Base-by-base conservation (phyloP, 2,329 filamentous ascomycete genomes). In the Herpotrichia juniperi region DNA sequence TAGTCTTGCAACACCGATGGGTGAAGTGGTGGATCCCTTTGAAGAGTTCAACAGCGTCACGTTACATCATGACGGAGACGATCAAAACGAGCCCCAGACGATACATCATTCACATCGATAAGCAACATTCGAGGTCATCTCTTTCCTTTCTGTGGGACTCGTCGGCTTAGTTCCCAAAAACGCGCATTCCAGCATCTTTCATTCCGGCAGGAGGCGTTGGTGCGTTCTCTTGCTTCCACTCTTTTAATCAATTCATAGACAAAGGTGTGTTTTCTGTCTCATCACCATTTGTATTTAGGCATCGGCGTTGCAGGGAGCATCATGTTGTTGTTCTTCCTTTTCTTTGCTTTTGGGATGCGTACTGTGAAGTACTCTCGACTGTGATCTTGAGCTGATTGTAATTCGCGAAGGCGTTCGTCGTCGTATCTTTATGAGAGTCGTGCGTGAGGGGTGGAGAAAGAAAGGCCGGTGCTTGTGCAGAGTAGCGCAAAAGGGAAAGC, bases 21-120 rank as follows among this genome's bases (percentile, higher is more conserved):
- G 83, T 31, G 93, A 97, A 70, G 69, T 88, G 31, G 81, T 85
- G 3, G 94, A 99, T 81, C 94, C 94, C 1, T 99, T 99, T 71
- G 91, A 97, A 75, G 94, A 97, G 74, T 99, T 99, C 77, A 99
- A 97, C 80, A 96, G 91, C 71, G 93, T 99, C 35, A 99, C 94
- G 45, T 80, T 99, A 56, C 93, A 97, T 74, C 94, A 99, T 70
- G 94, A 97, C 50, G 94, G 92, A 14, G 93, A 97, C 62, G 90
- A 92, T 48, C 73, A 28, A 19, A 28, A 43, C 25, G 40, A 43
- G 11, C 24, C 24, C 19, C 40, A 43, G n/a, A 43, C n/a, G 4
- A 43, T 40, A 17, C 37, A 40, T 21, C 19, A 19, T 9, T 43
- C 24, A 21, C 24, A 43, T 63, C 43, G 59, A 63, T 30, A 55